These are phyloP conservation scores for Ensete glaucum DNA, from an alignment of 176 grass and related monocot species.

Conservation along the genomic window DNA sequence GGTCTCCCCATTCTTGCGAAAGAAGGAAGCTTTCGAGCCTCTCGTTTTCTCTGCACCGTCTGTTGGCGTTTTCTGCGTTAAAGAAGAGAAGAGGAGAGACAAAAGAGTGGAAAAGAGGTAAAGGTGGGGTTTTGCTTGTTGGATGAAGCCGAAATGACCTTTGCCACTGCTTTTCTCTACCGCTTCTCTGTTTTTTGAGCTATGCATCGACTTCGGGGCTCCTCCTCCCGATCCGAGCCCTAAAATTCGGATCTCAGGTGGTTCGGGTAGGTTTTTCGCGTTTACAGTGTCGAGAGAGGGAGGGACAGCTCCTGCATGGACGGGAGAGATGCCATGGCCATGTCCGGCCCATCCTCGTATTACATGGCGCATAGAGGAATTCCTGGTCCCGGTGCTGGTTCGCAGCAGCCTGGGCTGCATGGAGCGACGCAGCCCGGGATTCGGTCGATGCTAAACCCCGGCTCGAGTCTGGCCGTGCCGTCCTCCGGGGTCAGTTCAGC, in stretches of 20 bases:
- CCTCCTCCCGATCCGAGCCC: not conserved
- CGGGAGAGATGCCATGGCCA: slow-evolving; percentile 16
- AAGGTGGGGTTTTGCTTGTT: not conserved
- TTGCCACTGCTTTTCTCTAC: not conserved
- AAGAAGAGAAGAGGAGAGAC: not conserved
- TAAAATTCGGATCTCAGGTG: not conserved
- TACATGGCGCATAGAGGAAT: slow-evolving; percentile 24
- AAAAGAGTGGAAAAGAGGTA: not conserved
- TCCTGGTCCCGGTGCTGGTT: not conserved
- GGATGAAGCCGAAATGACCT: not conserved
- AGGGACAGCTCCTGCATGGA: slow-evolving; percentile 6
- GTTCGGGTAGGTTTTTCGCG: not conserved
- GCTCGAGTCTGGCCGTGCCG: not conserved
- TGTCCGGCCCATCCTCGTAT: slow-evolving; percentile 6
- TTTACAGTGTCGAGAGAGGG: not conserved
- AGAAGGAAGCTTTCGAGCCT: slow-evolving; percentile 5
- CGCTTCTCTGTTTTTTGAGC: not conserved
- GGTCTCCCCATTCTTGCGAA: not conserved
- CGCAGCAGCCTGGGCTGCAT: slow-evolving; percentile 6
- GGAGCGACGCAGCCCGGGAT: not conserved
- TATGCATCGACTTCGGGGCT: not conserved
- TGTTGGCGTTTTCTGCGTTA: not conserved
- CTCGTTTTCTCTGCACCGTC: not conserved
- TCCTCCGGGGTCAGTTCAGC: not conserved
- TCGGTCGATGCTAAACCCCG: slow-evolving; percentile 8